A percentile compares a stretch with the other conserved stretches of the same genome.
Conservation (phyloP, 129 eudicot genomes). For the Ambrosia trifida region DNA sequence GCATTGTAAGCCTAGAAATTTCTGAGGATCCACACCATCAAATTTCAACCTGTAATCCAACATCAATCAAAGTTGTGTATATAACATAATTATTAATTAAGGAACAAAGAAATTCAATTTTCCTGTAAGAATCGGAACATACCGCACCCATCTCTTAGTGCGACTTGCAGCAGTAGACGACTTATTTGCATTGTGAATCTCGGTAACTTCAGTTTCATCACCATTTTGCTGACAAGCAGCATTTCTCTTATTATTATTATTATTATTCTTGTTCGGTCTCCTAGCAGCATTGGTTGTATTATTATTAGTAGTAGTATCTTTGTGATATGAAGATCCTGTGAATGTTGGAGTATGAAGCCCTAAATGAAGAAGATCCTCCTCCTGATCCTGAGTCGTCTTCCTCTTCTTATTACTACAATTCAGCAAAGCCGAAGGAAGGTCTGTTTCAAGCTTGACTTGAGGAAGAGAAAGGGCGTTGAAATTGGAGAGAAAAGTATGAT, state of each 20-base stretch:
- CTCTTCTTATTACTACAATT: too few species aligned
- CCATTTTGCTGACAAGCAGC: background rate
- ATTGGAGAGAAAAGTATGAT: constrained; percentile 11
- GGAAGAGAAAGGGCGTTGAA: constrained; percentile 9
- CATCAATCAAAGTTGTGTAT: constrained; percentile 6
- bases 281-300: background rate
- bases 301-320: constrained; percentile 3
- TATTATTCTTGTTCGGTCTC: constrained; percentile 13
- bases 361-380: constrained; percentile 45
- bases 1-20: constrained; percentile 81
- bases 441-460: too few species aligned
- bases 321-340: constrained; percentile 33
- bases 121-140: constrained; percentile 10
- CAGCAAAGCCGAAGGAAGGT: too few species aligned
- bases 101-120: background rate
- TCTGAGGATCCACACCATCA: constrained; percentile 72
- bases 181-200: constrained; percentile 23
- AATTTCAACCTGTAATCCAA: constrained; percentile 63
- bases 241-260: background rate
- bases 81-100: constrained; percentile 2
- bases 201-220: constrained; percentile 26
- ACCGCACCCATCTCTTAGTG: constrained; percentile 77
- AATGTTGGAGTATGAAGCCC: constrained; percentile 35
- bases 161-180: constrained; percentile 34
- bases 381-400: constrained; percentile 48